Conservation (phyloP, 208 protist species). For the Acanthamoeba divionensis region DNA sequence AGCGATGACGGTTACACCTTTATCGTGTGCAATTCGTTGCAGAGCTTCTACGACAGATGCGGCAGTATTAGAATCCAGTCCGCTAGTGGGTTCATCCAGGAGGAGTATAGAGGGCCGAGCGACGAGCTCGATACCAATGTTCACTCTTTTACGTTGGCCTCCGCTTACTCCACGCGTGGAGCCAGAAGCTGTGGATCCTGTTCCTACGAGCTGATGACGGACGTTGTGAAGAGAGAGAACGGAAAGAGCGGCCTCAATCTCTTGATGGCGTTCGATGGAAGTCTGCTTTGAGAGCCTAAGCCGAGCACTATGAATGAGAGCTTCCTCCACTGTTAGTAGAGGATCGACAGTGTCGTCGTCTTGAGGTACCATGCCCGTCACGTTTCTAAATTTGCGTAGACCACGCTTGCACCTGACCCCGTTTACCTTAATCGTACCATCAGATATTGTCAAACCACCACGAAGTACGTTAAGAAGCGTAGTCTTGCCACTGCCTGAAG, state of each 20-base stretch:
- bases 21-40: neutral
- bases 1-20: neutral
- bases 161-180: neutral
- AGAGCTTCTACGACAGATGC: neutral
- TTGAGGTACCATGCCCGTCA: too few species aligned
- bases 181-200: too few species aligned
- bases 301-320: neutral
- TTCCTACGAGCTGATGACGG: neutral
- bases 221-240: neutral
- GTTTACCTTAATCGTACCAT: neutral
- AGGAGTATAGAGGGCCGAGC: neutral
- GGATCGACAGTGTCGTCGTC: too few species aligned
- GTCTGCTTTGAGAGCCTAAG: neutral
- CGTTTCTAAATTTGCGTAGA: too few species aligned
- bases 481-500: constrained; percentile 1
- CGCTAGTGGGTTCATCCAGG: neutral
- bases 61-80: neutral
- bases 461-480: neutral
- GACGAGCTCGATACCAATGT: neutral
- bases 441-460: neutral
- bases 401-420: too few species aligned
- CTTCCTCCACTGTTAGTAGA: too few species aligned
- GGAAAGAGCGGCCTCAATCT: neutral
- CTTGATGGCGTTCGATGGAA: neutral
- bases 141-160: neutral